Evolutionary conservation across 106 monocot genomes (phyloP), one percentile per base, ranked within the genome.

Genomic region (Ottelia alismoides): DNA sequence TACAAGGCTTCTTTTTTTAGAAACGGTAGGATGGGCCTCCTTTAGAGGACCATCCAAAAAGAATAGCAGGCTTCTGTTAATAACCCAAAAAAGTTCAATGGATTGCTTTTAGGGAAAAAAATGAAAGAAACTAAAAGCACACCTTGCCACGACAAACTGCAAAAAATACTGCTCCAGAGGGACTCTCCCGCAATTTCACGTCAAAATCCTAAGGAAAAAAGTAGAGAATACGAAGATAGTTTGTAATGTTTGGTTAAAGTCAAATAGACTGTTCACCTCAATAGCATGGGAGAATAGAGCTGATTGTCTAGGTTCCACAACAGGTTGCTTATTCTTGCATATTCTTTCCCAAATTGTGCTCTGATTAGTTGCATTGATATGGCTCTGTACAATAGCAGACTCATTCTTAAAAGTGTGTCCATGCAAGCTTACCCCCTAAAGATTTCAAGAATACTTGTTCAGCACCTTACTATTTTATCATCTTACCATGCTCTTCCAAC

Each of bases 71-170:
- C n/a, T n/a, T n/a, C n/a, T n/a, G n/a, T n/a, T n/a, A n/a, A n/a
- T n/a, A n/a, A n/a, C n/a, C n/a, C n/a, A n/a, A n/a, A n/a, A n/a
- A n/a, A n/a, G n/a, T n/a, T n/a, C n/a, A n/a, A n/a, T n/a, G n/a
- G n/a, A n/a, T n/a, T n/a, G n/a, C n/a, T n/a, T n/a, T n/a, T n/a
- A n/a, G n/a, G n/a, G n/a, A n/a, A 30, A 30, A n/a, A 47, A 25
- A 29, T 29, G 19, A 70, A 3, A n/a, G 51, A 21, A 30, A 51
- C 11, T 28, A 45, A 64, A 54, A 18, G 48, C 71, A 57, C 23
- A 98, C 96, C 70, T 98, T 98, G 75, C 96, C 96, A 67, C 89
- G 98, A 68, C 89, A 98, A 47, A 98, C 90, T 21, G 98, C 98
- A 76, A 98, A 98, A 77, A 98, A 80, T 18, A 90, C 70, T 65